Base-by-base conservation (phyloP, 2,329 filamentous ascomycete genomes). In the Fusarium sp. region DNA sequence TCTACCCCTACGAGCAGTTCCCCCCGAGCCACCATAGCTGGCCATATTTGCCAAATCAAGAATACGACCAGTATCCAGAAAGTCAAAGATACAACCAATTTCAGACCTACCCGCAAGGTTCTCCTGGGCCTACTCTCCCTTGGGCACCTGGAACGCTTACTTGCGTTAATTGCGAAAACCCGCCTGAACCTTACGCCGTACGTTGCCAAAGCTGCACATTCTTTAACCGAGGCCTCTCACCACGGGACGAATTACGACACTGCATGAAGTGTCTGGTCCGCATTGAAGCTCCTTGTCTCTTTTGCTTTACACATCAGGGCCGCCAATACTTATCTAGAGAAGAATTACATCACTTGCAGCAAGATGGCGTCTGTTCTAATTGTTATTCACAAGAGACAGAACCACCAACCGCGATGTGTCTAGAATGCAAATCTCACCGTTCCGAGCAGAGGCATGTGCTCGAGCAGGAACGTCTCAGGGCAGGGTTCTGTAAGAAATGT, bases 261-360 rank as follows among this genome's bases (percentile, higher is more conserved):
- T 38, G 34, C 34, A 38, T 38, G 34, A 38, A 38, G 34, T 38
- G 34, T 7, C 34, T 11, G 34, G 18, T 38, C 3, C 9, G 6
- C 9, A 38, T 38, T 38, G 10, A n/a, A 7, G 34, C 34, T 38
- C 34, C 34, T n/a, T 1, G n/a, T n/a, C 9, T 38, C 18, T 38
- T 38, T 38, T 38, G 34, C 18, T 1, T 0, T n/a, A 0, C 0
- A n/a, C 34, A 38, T n/a, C 34, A 6, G 10, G 34, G 34, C 18
- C 34, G 29, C 2, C 12, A 6, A 30, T n/a, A n/a, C 12, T 13
- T 30, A 30, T 30, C 29, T 13, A 12, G 5, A 30, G 15, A 8
- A 34, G 32, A 34, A 9, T 8, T 9, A 34, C 8, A 34, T 9
- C 32, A 34, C 32, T 34, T 34, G 32, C 15, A 34, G 9, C 32